These are phyloP conservation scores for Pythium phragmitis DNA, from an alignment of 352 stramenopile species.

Conservation along the genomic window DNA sequence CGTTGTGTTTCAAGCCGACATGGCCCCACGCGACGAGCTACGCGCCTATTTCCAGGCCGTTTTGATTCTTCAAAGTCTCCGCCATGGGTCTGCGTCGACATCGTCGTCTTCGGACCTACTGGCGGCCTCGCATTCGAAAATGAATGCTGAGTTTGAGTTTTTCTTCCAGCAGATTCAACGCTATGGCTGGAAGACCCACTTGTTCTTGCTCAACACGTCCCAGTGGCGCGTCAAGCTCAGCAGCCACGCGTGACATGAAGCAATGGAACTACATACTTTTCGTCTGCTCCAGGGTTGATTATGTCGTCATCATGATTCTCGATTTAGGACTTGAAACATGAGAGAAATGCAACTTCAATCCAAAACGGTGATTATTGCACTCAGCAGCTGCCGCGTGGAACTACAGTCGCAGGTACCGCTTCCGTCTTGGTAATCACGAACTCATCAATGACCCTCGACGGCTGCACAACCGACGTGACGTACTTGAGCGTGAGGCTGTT, in stretches of 20 bases:
- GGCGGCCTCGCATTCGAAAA: slow-evolving; percentile 46
- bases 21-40: slow-evolving; percentile 60
- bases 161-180: slow-evolving; percentile 63
- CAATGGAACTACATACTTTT: too few species aligned
- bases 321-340: too few species aligned
- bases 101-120: slow-evolving; percentile 30
- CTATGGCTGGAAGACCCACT: slow-evolving; percentile 67
- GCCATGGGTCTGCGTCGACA: slow-evolving; percentile 4
- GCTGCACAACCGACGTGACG: slow-evolving; percentile 41
- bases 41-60: slow-evolving; percentile 72
- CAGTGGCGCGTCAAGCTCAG: slow-evolving; percentile 68
- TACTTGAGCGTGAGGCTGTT: slow-evolving; percentile 36
- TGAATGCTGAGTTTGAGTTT: slow-evolving; percentile 56
- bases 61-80: slow-evolving; percentile 47
- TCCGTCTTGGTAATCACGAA: background rate
- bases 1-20: slow-evolving; percentile 56
- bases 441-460: slow-evolving; percentile 1
- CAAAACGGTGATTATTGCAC: too few species aligned
- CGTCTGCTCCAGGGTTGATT: too few species aligned
- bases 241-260: slow-evolving; percentile 16
- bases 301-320: too few species aligned
- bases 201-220: slow-evolving; percentile 68
- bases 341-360: background rate
- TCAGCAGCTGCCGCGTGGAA: too few species aligned
- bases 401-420: background rate